These are phyloP conservation scores for Xylaria nigripes DNA, from an alignment of 495 filamentous ascomycete species.

Conservation along the genomic window DNA sequence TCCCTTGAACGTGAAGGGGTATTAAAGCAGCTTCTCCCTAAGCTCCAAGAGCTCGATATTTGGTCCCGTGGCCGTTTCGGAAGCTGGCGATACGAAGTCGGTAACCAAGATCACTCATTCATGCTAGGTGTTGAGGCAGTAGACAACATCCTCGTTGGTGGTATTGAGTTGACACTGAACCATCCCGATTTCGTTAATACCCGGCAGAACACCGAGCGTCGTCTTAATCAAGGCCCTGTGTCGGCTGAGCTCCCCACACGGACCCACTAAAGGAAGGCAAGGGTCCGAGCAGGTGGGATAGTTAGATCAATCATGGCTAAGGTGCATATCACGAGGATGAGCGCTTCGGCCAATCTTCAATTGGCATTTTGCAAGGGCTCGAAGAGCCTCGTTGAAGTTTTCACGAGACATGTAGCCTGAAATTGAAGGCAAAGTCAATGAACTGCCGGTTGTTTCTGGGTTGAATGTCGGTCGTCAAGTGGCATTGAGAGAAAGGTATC, in stretches of 20 bases:
- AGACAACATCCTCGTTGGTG: slow-evolving; percentile 90
- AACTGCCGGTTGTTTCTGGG: slow-evolving; percentile 4
- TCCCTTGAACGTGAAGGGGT: slow-evolving; percentile 91
- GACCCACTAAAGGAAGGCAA: slow-evolving; percentile 20
- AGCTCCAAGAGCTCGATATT: slow-evolving; percentile 84
- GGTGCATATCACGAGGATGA: slow-evolving; percentile 1
- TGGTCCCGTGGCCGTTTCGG: slow-evolving; percentile 95
- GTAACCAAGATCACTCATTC: slow-evolving; percentile 97
- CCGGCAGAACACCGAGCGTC: slow-evolving; percentile 78
- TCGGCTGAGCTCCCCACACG: slow-evolving; percentile 24
- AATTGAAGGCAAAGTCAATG: slow-evolving; percentile 1
- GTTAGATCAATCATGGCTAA: slow-evolving; percentile 1
- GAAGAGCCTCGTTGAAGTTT: background rate
- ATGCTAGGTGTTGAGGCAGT: slow-evolving; percentile 98
- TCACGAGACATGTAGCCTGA: slow-evolving; percentile 2
- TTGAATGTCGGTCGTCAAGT: slow-evolving; percentile 6
- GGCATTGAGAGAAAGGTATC: slow-evolving; percentile 1
- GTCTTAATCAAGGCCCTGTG: slow-evolving; percentile 62
- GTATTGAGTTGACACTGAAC: slow-evolving; percentile 93
- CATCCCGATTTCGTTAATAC: slow-evolving; percentile 98
- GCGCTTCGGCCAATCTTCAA: background rate
- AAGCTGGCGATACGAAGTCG: slow-evolving; percentile 91
- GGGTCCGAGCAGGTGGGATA: slow-evolving; percentile 23
- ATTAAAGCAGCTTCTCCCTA: slow-evolving; percentile 84
- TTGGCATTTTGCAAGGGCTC: background rate